Percentiles rank a stretch among this genome's conserved stretches.
These are phyloP conservation scores for Termitomyces sp. DNA, from an alignment of 768 basidiomycete genomes.

Conservation along the genomic window DNA sequence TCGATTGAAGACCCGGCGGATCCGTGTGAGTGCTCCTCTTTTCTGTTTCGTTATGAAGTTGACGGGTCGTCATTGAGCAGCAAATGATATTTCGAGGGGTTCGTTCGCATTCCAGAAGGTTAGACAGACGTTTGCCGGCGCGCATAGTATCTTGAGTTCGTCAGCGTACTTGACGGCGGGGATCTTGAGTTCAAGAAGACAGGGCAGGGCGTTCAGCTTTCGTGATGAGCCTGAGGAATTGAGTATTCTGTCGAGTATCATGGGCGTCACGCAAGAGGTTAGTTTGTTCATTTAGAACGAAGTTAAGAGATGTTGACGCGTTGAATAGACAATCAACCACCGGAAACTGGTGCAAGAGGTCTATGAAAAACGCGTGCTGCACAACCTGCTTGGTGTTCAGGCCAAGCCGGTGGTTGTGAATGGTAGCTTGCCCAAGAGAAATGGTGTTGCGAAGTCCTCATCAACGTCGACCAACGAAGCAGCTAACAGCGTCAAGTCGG, in stretches of 20 bases:
- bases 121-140: slow-evolving; percentile 79
- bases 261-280: slow-evolving; percentile 85
- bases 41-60: not conserved
- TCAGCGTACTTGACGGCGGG: slow-evolving; percentile 63
- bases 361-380: slow-evolving; percentile 54
- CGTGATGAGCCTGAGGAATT: slow-evolving; percentile 53
- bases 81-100: slow-evolving; percentile 89
- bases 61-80: slow-evolving; percentile 32
- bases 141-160: slow-evolving; percentile 70
- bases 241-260: slow-evolving; percentile 75
- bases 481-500: not conserved
- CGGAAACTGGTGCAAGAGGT: slow-evolving; percentile 65
- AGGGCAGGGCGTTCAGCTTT: slow-evolving; percentile 44
- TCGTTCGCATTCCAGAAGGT: slow-evolving; percentile 84
- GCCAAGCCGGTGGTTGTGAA: slow-evolving; percentile 11
- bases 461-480: not conserved
- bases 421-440: not conserved
- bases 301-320: not conserved
- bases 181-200: slow-evolving; percentile 51
- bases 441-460: not conserved
- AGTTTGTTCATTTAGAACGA: slow-evolving; percentile 14
- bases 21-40: slow-evolving; percentile 48
- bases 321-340: slow-evolving; percentile 64
- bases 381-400: slow-evolving; percentile 49
- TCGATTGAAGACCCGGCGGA: slow-evolving; percentile 95